Evolutionary conservation across 352 stramenopile species (phyloP), one percentile per base, ranked within the genome.

Genomic region (Globisporangium iwayamae): DNA sequence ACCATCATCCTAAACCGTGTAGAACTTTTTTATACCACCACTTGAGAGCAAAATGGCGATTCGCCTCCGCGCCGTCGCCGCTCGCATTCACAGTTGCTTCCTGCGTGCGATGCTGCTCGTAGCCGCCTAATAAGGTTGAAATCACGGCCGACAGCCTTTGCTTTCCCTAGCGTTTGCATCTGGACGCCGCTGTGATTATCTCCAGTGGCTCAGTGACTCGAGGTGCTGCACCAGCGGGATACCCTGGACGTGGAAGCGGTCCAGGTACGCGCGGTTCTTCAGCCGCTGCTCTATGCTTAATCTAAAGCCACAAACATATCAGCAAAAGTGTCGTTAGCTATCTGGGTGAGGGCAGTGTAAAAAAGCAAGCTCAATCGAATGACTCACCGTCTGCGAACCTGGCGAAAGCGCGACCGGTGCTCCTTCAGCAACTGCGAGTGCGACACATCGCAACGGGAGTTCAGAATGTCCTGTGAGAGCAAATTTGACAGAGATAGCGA

Each of bases 221-320:
- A 91, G 66, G 53, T 89, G 79, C 69, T 91, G 70, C 20, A 87
- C 72, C 10, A 91, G 71, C 28, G 83, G 79, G 39, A 91, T 75
- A 25, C 80, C 83, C 53, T 91, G 78, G 22, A 90, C 75, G 28
- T 85, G 71, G 60, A 89, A 89, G 39, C 72, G 71, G 14, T 72
- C 77, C 6, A 88, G 51, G 32, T 87, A 75, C n/a, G 78, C 73
- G 60, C 77, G 75, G 8, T 81, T 77, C 63, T 79, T 85, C 52
- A 60, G 77, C 28, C 71, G 76, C 54, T 82, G 75, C 47, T 84
- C 69, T 1, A 73, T 67, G 46, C 72, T 87, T 72, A 77, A 87
- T 69, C 80, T 91, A 45, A 54, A 68, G 16, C 58, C 38, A 54
- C 13, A 63, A 56, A 30, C 28, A 68, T 52, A 56, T 30, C 22